These are phyloP conservation scores for Saturnispora hagleri DNA, from an alignment of 805 yeast species.

Conservation along the genomic window DNA sequence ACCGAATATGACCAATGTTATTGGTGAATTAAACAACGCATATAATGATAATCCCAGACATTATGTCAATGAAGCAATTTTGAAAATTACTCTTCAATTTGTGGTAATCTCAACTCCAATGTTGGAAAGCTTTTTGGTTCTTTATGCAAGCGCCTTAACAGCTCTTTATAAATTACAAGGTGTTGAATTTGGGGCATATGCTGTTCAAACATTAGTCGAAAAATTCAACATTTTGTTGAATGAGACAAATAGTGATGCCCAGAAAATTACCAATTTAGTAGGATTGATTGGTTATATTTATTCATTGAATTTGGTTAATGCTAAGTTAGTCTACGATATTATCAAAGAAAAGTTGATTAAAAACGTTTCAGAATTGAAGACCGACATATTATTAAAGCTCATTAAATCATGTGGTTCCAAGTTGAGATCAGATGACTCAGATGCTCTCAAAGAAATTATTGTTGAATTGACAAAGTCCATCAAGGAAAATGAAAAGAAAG, in stretches of 20 bases:
- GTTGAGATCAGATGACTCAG: constrained; percentile 84
- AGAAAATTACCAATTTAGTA: constrained; percentile 44
- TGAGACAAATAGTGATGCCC: constrained; percentile 20
- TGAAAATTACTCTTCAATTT: constrained; percentile 55
- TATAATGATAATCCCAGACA: constrained; percentile 68
- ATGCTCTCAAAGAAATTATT: constrained; percentile 73
- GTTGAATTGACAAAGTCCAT: constrained; percentile 43
- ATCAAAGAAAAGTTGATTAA: constrained; percentile 35
- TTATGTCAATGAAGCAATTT: constrained; percentile 61
- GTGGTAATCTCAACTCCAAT: constrained; percentile 54
- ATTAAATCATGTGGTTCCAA: constrained; percentile 73
- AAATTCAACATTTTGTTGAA: constrained; percentile 40
- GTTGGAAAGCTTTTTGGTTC: constrained; percentile 67
- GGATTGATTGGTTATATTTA: constrained; percentile 70
- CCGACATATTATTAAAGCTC: constrained; percentile 68
- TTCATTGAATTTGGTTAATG: constrained; percentile 65
- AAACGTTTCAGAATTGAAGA: constrained; percentile 52
- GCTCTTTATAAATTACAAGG: constrained; percentile 76
- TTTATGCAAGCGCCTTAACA: constrained; percentile 69
- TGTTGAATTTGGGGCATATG: constrained; percentile 79
- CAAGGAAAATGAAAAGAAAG: constrained; percentile 27
- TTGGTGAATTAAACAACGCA: constrained; percentile 55
- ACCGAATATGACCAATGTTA: constrained; percentile 64
- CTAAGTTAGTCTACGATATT: constrained; percentile 69
- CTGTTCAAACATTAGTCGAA: constrained; percentile 74